Base-by-base conservation (phyloP, 106 monocot genomes). In the Triglochin maritima region DNA sequence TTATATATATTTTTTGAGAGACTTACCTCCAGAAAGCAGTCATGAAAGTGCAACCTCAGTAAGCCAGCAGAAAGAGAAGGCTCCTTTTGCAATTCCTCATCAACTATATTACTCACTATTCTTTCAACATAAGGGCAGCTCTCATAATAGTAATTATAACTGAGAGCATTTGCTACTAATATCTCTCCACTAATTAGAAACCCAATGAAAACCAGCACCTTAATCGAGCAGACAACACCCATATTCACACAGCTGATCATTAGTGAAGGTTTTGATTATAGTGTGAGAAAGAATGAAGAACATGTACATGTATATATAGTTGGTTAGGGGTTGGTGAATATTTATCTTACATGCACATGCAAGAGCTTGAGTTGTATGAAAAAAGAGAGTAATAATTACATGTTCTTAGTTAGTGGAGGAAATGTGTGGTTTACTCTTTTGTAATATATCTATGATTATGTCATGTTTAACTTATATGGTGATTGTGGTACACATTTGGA, bases 21-120 rank as follows among this genome's bases (percentile, higher is more conserved):
- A 15, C 0, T 12, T 6, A 67, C 85, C 77, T 90, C 81, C 10
- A 86, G 70, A 56, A 90, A 86, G 62, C 89, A 89, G 54, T 89
- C 89, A 70, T 89, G 89, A 80, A 89, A 89, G 59, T 89, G 89
- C 59, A 85, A 62, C n/a, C 89, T 75, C 3, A 89, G 82, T 66
- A 89, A 83, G 7, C 69, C 78, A 4, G 78, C 89, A 10, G 89
- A 84, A 29, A 86, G 72, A 29, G 80, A 77, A 9, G 85, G 89
- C 66, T 89, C 85, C 7, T 62, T 79, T 6, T 17, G 57, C n/a
- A 89, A 56, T 44, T 79, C 89, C 72, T 74, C 80, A 56, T 60
- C 57, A 46, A 89, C 89, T 4, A 74, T 71, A 60, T 59, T 74
- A 47, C 56, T 77, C 12, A 89, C 75, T 2, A 77, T 76, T 29